Evolutionary conservation across 192 early-diverging fungal genomes (phyloP).

Genomic region (Coemansia sp.): DNA sequence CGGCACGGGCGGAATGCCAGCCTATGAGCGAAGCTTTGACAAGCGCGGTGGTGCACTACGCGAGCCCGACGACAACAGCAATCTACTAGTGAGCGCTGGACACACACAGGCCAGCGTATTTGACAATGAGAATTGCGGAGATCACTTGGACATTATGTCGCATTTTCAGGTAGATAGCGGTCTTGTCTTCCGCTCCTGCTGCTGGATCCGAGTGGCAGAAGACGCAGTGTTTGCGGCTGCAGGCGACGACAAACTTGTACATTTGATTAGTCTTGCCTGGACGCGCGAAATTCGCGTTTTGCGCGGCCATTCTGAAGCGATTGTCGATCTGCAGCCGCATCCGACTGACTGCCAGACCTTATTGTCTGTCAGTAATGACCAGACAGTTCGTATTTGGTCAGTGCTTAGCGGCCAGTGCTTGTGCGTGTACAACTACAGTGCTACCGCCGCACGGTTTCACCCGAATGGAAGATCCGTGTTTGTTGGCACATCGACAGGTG

Average conservation of each 20-base stretch:
- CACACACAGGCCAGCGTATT: slow-evolving; percentile 77
- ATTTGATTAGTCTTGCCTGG: slow-evolving; percentile 72
- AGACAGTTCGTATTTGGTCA: slow-evolving; percentile 79
- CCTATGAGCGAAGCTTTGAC: slow-evolving; percentile 62
- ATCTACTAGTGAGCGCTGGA: slow-evolving; percentile 72
- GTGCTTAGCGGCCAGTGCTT: slow-evolving; percentile 62
- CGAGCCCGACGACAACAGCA: slow-evolving; percentile 66
- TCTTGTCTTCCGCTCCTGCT: slow-evolving; percentile 61
- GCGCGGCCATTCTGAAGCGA: slow-evolving; percentile 57
- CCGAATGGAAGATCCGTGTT: slow-evolving; percentile 62
- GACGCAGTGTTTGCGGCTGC: slow-evolving; percentile 72
- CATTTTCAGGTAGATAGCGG: slow-evolving; percentile 64
- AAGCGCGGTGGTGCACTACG: slow-evolving; percentile 67
- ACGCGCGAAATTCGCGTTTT: slow-evolving; percentile 65
- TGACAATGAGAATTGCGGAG: slow-evolving; percentile 92
- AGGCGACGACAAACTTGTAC: slow-evolving; percentile 63
- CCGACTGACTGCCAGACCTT: slow-evolving; percentile 66
- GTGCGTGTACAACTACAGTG: slow-evolving; percentile 60
- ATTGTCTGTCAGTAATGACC: slow-evolving; percentile 69
- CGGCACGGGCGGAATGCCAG: slow-evolving; percentile 53
- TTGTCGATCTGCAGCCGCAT: slow-evolving; percentile 72
- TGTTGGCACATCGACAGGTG: slow-evolving; percentile 54
- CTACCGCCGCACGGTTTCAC: slow-evolving; percentile 65
- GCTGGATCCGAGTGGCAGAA: slow-evolving; percentile 67
- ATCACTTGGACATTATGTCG: slow-evolving; percentile 93